phyloP scores from a whole-genome alignment of 306 rosid species.

The Cucumis cinereus region DNA sequence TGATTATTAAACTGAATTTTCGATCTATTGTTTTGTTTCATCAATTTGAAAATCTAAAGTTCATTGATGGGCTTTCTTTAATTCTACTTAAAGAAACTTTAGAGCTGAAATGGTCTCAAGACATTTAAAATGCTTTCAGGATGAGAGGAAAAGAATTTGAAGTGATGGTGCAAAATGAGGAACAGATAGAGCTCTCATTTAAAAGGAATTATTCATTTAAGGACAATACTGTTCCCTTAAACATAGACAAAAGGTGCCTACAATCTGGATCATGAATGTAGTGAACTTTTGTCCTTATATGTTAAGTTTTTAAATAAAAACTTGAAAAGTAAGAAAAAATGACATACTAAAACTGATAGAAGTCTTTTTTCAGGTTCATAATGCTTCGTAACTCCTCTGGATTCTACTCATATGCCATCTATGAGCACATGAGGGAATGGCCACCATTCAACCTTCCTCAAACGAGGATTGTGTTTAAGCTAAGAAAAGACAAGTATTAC shows the following conservation, averaged over 20 bases:
- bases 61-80: background rate
- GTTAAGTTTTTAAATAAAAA: background rate
- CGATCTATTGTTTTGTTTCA: background rate
- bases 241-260: slow-evolving; percentile 75
- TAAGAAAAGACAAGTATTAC: slow-evolving; percentile 89
- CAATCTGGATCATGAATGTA: slow-evolving; percentile 3
- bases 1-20: background rate
- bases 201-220: slow-evolving; percentile 45
- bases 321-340: background rate
- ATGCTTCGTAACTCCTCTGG: slow-evolving; percentile 77
- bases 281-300: background rate
- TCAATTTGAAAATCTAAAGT: background rate
- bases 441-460: slow-evolving; percentile 70
- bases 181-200: slow-evolving; percentile 84
- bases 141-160: slow-evolving; percentile 48
- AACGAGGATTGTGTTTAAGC: slow-evolving; percentile 91
- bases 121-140: slow-evolving; percentile 24
- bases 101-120: background rate
- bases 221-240: slow-evolving; percentile 57
- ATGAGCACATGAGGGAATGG: slow-evolving; percentile 71
- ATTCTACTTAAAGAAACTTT: background rate
- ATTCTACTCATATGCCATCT: slow-evolving; percentile 76
- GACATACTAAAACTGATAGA: background rate
- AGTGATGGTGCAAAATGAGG: slow-evolving; percentile 59
- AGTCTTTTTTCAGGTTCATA: slow-evolving; percentile 43